Evolutionary conservation across 2,329 filamentous ascomycete species (phyloP).

Genomic region (Colletotrichum liriopes): DNA sequence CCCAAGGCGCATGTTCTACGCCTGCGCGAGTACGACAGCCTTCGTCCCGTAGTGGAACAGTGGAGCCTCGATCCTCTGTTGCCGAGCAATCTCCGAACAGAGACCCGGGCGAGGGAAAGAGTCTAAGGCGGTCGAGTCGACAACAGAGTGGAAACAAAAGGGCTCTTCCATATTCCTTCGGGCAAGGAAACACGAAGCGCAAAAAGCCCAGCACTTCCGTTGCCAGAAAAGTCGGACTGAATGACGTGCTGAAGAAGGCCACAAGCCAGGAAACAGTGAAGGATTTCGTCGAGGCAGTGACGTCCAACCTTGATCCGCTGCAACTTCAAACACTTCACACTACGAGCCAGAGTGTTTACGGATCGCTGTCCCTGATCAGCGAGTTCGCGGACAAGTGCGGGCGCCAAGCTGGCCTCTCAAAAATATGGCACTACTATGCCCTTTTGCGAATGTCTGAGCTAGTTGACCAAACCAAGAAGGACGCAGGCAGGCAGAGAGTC

Average conservation of each 20-base stretch:
- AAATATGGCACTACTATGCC: background rate
- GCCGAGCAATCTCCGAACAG: background rate
- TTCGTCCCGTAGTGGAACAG: background rate
- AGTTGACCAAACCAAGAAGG: background rate
- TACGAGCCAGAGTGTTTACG: constrained; percentile 1
- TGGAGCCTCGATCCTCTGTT: background rate
- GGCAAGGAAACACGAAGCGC: background rate
- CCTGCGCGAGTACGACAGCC: background rate
- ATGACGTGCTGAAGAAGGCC: background rate
- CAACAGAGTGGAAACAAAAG: background rate
- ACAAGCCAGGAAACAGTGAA: background rate
- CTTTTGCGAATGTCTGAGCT: background rate
- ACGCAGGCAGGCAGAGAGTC: background rate
- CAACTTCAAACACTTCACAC: background rate
- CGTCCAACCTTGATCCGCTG: background rate
- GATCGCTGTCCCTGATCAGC: background rate
- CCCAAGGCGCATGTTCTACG: background rate
- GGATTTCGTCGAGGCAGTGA: background rate
- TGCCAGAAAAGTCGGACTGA: background rate
- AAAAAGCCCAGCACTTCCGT: background rate
- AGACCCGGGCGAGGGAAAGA: background rate
- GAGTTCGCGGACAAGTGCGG: background rate
- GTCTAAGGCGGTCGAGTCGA: background rate
- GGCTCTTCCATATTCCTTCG: background rate
- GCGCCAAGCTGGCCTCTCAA: background rate